phyloP scores from a whole-genome alignment of 768 basidiomycete genomes.

The Suillus subalutaceus region DNA sequence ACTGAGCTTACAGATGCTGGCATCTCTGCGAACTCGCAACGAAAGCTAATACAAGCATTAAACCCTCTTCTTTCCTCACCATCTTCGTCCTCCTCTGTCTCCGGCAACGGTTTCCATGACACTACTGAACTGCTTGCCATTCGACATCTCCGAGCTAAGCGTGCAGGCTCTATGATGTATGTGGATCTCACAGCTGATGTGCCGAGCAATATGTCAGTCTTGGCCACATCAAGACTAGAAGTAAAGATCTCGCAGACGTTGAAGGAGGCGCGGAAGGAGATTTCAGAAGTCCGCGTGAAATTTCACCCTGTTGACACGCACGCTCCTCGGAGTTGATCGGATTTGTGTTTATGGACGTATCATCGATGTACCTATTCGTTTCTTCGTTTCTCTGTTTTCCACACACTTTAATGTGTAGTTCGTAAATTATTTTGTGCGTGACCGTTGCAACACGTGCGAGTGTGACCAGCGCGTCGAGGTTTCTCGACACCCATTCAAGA shows the following conservation, averaged over 20 bases:
- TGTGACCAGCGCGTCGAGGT: constrained; percentile 6
- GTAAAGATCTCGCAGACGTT: constrained; percentile 57
- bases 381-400: background rate
- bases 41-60: constrained; percentile 57
- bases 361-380: background rate
- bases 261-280: constrained; percentile 60
- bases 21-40: constrained; percentile 57
- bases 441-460: background rate
- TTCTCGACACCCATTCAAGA: background rate
- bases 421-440: background rate
- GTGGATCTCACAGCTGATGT: constrained; percentile 84
- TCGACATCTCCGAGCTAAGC: constrained; percentile 66
- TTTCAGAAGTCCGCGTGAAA: constrained; percentile 71
- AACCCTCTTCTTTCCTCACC: constrained; percentile 50
- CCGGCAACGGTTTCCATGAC: constrained; percentile 14
- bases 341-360: constrained; percentile 10
- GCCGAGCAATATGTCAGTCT: constrained; percentile 56
- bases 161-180: constrained; percentile 78
- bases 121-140: constrained; percentile 45
- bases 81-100: constrained; percentile 25
- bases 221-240: constrained; percentile 63
- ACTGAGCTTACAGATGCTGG: constrained; percentile 86
- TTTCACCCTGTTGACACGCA: constrained; percentile 49
- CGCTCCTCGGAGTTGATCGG: background rate
- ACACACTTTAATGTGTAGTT: background rate